Evolutionary conservation across 2,329 filamentous ascomycete genomes (phyloP), one percentile per base, ranked within the genome.

Genomic region (Nemania serpens): DNA sequence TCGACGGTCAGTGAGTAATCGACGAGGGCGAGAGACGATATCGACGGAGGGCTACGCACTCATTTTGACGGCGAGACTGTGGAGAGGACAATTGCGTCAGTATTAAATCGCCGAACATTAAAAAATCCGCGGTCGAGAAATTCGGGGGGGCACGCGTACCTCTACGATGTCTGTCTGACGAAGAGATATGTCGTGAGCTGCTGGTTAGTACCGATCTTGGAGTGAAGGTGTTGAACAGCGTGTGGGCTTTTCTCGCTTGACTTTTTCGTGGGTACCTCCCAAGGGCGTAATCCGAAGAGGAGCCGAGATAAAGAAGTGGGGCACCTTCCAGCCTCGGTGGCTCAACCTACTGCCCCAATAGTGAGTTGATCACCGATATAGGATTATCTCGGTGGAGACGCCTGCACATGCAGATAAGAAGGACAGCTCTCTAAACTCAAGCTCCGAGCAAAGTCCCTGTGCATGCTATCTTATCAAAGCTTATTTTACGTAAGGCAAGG

Each of bases 31-130:
- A 50, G 12, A 52, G 25, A 47, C 29, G 47, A 49, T 47, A 37
- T 51, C 47, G 56, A 18, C 60, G 45, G 56, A 59, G 49, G 60
- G 54, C 59, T 65, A 73, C 72, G 65, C 67, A 74, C 72, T 74
- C 72, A 74, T 74, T 66, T 73, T 74, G 71, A 66, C 68, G 64
- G 63, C 67, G 64, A 71, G 67, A 70, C 71, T 73, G 51, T 59
- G 41, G 42, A 13, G 13, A 46, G 20, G 53, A 29, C n/a, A 46
- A 41, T 47, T 49, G 25, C 36, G 63, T 68, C 54, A 68, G 66
- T 66, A 64, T 10, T 3, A 12, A 50, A 57, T n/a, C 39, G 55
- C 13, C 10, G 41, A 12, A 47, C 25, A 18, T 34, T 5, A 20
- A 15, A 15, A 10, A 37, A 51, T 43, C 20, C 13, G 47, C 13